Base-by-base conservation (phyloP, 305 asterid genomes). In the Fraxinus latifolia region DNA sequence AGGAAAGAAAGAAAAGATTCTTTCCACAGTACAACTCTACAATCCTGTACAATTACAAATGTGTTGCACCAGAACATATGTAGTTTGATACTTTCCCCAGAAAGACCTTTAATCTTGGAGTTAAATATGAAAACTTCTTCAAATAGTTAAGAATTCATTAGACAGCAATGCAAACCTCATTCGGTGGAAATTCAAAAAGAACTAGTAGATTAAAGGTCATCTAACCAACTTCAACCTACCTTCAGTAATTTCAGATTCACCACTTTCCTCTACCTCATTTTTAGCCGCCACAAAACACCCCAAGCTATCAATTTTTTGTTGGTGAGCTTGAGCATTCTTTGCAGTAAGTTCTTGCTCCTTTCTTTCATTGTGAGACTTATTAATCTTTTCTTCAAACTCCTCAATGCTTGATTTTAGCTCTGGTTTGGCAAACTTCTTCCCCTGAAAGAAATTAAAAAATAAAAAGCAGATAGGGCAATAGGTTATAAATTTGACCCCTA, bases 351-450 rank as follows among this genome's bases (percentile, higher is more conserved):
- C 91, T 82, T 93, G 99, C 77, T 95, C 98, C 89, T 92, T 94
- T 93, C 86, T 93, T 80, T 94, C 99, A 33, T 80, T 78, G 83
- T 95, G 97, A 85, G 79, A 90, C 84, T 88, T 91, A 80, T 84
- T 88, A 44, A 95, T 85, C 91, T 92, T 95, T 83, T 84, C 97
- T 81, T 94, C 99, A 80, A 91, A 95, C 90, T 95, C 99, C 81
- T 95, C 99, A 74, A 95, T 89, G 91, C 86, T 90, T 15, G 95
- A 82, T 86, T 92, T 95, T 33, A 93, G 78, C 72, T 95, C 99
- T 70, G 99, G 97, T 87, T 92, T 95, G 50, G 93, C 96, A 85
- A 91, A 94, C 85, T 95, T 95, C 90, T 93, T 95, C 29, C 85
- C 97, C 99, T 94, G 89, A 79, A 83, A 80, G 73, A 77, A 82